Base-by-base conservation (phyloP, 2,329 filamentous ascomycete genomes). In the Scedosporium minutisporum region DNA sequence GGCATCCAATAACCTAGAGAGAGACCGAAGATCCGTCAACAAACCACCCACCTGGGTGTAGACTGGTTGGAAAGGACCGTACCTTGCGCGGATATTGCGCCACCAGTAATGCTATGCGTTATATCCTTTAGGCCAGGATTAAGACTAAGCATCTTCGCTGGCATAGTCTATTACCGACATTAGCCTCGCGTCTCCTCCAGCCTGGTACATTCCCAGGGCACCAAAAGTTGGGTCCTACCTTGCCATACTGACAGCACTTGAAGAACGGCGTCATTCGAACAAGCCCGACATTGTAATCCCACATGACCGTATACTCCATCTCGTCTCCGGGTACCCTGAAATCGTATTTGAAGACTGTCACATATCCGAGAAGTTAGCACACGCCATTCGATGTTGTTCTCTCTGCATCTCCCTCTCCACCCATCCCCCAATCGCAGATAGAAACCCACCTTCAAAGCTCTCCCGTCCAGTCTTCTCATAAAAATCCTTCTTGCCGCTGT, bases 241-340 rank as follows among this genome's bases (percentile, higher is more conserved):
- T 99, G 66, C 88, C 83, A 71, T 93, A 93, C 66, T 88, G 87
- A 72, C 87, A 88, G 67, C 90, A 92, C 74, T 96, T 96, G 82
- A 97, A 97, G 71, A 97, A 90, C 29, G 92, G 89, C 2, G 93
- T 97, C 75, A 96, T 96, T 65, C 93, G 87, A 65, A 97, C 93
- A 33, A 97, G 86, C 7, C 95, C 95, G 65, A 93, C 86, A 69
- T 96, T 93, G 77, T 97, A 97, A 74, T 99, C 95, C 95, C 95
- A 99, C 85, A 97, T 92, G 65, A 97, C 87, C 0, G 84, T 85
- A 72, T 89, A 93, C 61, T 83, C 80, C 65, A 80, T 82, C 1
- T 87, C 82, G 57, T 89, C 83, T 10, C 81, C 85, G 0, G 89
- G 89, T 3, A 88, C 72, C 67, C 80, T 83, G 78, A 96, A 97